Base-by-base conservation (phyloP, 805 yeast genomes). In the Yarrowia divulgata region DNA sequence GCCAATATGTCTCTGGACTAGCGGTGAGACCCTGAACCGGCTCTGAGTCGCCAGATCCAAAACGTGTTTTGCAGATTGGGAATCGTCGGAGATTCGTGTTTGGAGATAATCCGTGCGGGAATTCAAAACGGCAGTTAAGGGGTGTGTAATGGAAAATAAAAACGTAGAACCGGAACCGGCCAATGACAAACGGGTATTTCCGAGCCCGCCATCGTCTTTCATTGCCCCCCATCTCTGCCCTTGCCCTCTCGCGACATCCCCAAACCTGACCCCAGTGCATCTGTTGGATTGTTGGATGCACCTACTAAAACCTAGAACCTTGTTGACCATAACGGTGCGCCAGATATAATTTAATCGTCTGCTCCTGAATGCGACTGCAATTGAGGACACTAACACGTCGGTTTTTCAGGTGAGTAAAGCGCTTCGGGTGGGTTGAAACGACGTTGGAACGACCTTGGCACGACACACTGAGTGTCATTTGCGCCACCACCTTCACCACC, bases 311-410 rank as follows among this genome's bases (percentile, higher is more conserved):
- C 64, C 64, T 57, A 42, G 64, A 60, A 60, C 66, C 66, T 60
- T 60, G 66, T 60, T 60, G 66, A 60, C 64, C 63, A 34, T 60
- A 60, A 45, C 66, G 66, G 52, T 60, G 42, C 52, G 52, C 66
- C 52, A 34, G 52, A 45, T 60, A 60, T 60, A 60, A 45, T 45
- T 45, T 60, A 60, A 60, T 45, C 66, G 50, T 42, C 66, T 45
- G 66, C 66, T 58, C 66, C 66, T 60, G 66, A 34, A 60, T 60
- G 66, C 66, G 66, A 60, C 66, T 32, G 52, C 66, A 43, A 60
- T 60, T 60, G 66, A 60, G 66, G 66, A 18, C 23, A 45, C 52
- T 60, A 34, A 45, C 52, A 43, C 49, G 49, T 58, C 52, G 66
- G 34, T 60, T 60, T 60, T 60, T 45, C 52, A 60, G 66, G 66